Evolutionary conservation across 495 filamentous ascomycete species (phyloP), one percentile per base, ranked within the genome.

Genomic region (Apiosordaria backusii): DNA sequence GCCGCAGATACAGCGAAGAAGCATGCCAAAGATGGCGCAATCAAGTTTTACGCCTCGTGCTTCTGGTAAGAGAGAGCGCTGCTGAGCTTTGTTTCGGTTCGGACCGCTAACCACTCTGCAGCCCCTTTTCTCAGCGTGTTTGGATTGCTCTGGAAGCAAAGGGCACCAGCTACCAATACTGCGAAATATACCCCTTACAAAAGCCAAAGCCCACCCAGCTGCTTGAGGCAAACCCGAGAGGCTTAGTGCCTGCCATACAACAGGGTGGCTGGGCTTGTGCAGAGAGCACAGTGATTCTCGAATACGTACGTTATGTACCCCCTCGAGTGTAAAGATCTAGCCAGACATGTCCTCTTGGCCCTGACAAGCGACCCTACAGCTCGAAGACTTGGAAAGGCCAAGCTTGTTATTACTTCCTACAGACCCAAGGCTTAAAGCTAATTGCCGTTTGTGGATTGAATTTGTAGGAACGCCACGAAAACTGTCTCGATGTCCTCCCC

Each of bases 121-220:
- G 79, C 68, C 78, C 79, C 66, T 97, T 97, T 76, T 92, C 95
- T 1, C 93, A 97, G 77, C 88, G 94, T 15, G 92, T 97, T 21
- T 98, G 94, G 94, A 96, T 98, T 68, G 88, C 94, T 6, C 82
- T 98, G n/a, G 93, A 98, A 76, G 78, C 87, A 60, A 97, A 97
- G 74, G 83, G 86, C 4, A 82, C 96, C 53, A 81, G 81, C 22
- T 98, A 98, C 70, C 91, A 97, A 73, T 98, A 98, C 74, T 89
- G 93, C 67, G 94, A 97, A 75, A 88, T 92, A 26, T 91, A 97
- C 72, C 92, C 92, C 3, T 96, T 93, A 71, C 83, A 89, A 67
- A 75, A 70, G 15, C 92, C 92, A 22, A 85, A 89, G 65, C 91
- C 92, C 18, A 83, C 87, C 61, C 85, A 84, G 18, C 76, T 97